Conservation (phyloP, 2,329 filamentous ascomycete species). For the Phaeosphaeriaceae sp. region DNA sequence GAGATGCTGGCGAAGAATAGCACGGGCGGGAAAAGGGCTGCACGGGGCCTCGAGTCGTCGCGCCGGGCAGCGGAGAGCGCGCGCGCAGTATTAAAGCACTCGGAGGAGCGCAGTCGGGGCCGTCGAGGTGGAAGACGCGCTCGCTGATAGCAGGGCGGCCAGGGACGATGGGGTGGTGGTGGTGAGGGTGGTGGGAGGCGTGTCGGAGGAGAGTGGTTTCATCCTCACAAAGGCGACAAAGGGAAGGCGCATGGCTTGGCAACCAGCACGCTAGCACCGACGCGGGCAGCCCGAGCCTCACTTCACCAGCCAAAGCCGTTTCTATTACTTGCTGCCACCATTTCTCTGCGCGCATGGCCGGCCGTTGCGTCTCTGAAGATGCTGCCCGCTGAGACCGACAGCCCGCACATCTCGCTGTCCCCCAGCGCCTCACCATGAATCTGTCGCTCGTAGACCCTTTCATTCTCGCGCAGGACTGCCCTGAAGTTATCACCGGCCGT, state of each 20-base stretch:
- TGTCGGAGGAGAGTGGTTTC: constrained; percentile 17
- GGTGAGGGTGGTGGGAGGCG: constrained; percentile 34
- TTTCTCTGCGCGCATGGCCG: constrained; percentile 22
- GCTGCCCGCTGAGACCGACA: constrained; percentile 23
- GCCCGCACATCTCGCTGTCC: constrained; percentile 16
- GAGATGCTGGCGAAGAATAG: constrained; percentile 38
- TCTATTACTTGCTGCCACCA: not conserved
- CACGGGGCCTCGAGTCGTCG: constrained; percentile 37
- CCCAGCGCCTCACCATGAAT: constrained; percentile 63
- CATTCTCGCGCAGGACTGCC: constrained; percentile 80
- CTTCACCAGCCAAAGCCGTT: not conserved
- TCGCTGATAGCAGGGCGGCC: constrained; percentile 42
- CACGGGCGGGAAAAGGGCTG: constrained; percentile 37
- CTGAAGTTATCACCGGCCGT: constrained; percentile 85
- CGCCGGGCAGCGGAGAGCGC: constrained; percentile 27
- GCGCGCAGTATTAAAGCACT: constrained; percentile 36
- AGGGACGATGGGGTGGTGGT: constrained; percentile 36
- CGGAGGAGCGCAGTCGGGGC: constrained; percentile 31
- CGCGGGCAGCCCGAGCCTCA: constrained; percentile 11
- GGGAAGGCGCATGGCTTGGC: constrained; percentile 6
- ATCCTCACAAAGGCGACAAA: constrained; percentile 19
- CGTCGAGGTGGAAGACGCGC: constrained; percentile 40
- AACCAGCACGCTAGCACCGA: constrained; percentile 13
- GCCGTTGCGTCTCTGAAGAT: constrained; percentile 25
- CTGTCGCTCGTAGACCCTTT: constrained; percentile 75